Base-by-base conservation (phyloP, 371 early-diverging fungal genomes). In the Apophysomyces elegans region DNA sequence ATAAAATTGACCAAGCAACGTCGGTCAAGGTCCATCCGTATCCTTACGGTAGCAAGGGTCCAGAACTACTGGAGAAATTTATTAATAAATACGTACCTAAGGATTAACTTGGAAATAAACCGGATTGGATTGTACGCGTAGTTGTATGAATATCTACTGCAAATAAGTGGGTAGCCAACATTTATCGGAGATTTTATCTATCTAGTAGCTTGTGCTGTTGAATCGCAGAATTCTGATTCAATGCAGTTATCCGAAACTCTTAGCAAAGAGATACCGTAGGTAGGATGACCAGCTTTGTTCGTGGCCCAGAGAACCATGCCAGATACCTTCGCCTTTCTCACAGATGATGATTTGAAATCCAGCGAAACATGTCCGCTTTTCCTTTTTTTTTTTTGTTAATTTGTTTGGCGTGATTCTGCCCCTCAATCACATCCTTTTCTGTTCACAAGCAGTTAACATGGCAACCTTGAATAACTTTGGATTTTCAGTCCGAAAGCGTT, bases 11-110 rank as follows among this genome's bases (percentile, higher is more conserved):
- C 59, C 47, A 73, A 6, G 73, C 64, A 32, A 83, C 84, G 21
- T 16, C 21, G n/a, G 79, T 95, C 44, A 66, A 82, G 62, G 94
- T 96, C 9, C 70, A 86, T 54, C 84, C 84, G 4, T 98, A 98
- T 74, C 70, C 81, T n/a, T 96, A 88, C 73, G 98, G 98, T 7
- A 85, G 90, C 32, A 90, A 97, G 63, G 99, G 98, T 7, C 99
- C 99, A 14, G 78, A 80, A 13, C 87, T 88, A 16, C 76, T 92
- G 60, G 81, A 88, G 58, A 88, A 86, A 7, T 95, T 92, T 78
- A 82, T 94, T 11, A 80, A 86, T 67, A 85, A 81, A 62, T 83
- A 88, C 65, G 95, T 95, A 2, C 90, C 80, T 63, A 69, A 70
- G 11, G 76, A 86, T 4, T 41, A 41, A 26, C 32, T 26, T 26